Evolutionary conservation across 1,284 basidiomycete species (phyloP), one percentile per base, ranked within the genome.

Genomic region (Agaricales sp.): DNA sequence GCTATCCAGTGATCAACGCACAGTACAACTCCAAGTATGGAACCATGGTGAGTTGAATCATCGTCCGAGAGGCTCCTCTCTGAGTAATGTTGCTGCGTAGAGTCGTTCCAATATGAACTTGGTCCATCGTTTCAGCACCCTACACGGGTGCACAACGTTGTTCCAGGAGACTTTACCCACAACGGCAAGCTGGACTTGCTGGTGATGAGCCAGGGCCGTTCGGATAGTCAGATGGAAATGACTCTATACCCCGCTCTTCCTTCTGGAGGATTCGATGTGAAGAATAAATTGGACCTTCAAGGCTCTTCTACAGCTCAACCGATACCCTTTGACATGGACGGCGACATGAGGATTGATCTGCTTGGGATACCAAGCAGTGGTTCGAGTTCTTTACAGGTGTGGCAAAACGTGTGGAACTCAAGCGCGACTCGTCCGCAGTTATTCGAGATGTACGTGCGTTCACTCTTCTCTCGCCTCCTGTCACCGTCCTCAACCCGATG

Each of bases 81-180:
- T n/a, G n/a, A n/a, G n/a, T n/a, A n/a, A n/a, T 35, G 30, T 35
- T n/a, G 8, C n/a, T n/a, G 8, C 20, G 20, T 43, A 87, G 82
- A 78, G 30, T 35, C 30, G 11, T 35, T 35, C 30, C 30, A 63
- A 66, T n/a, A 92, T 87, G 58, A 54, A 58, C 0, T 92, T 83
- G 61, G 57, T 67, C 30, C 67, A 22, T 71, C 73, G 2, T 73
- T 87, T 55, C 69, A 64, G 48, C 84, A 86, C 63, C 61, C 77
- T 2, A 58, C 62, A 23, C 70, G 67, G 43, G 70, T 88, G 20
- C 66, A 74, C 54, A 97, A 96, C 60, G 82, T 94, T 39, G 77
- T 98, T 1, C 92, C 94, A 0, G 89, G 88, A 18, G 95, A 99
- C 66, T 94, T 88, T 61, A 89, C 93, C 23, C 88, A 92, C 61